Evolutionary conservation across 441 rosid genomes (phyloP).

Genomic region (Erodium chrysanthum): DNA sequence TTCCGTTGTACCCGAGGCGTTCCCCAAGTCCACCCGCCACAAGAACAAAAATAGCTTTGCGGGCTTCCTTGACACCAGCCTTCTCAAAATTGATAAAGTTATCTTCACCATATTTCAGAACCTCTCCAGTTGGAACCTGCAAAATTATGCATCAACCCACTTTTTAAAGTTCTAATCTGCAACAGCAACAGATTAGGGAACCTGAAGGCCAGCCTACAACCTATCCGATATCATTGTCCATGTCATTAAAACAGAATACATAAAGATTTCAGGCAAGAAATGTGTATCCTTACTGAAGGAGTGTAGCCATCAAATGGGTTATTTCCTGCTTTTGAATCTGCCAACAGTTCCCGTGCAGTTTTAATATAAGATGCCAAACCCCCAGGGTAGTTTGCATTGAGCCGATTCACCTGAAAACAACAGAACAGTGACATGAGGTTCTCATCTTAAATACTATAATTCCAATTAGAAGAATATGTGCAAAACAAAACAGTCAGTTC

Average conservation of each 20-base stretch:
- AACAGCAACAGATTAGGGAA: background rate
- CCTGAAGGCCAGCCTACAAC: background rate
- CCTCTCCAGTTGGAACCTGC: conserved; percentile 89
- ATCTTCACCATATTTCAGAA: conserved; percentile 53
- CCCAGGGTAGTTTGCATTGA: conserved; percentile 79
- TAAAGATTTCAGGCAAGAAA: background rate
- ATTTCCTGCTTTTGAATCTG: conserved; percentile 79
- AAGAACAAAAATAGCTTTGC: conserved; percentile 77
- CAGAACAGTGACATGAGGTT: background rate
- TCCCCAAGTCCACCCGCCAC: conserved; percentile 99
- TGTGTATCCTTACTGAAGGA: conserved; percentile 57
- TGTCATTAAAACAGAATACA: background rate
- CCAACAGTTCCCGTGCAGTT: conserved; percentile 72
- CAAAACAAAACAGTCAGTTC: no score
- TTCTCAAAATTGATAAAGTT: conserved; percentile 64
- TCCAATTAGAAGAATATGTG: background rate
- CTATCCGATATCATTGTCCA: background rate
- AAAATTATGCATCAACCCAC: conserved; percentile 11
- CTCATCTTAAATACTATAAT: background rate
- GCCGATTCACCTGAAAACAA: conserved; percentile 45
- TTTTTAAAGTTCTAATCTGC: background rate
- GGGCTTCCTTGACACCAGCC: conserved; percentile 70
- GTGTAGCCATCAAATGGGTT: conserved; percentile 93
- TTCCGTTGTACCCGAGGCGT: conserved; percentile 95
- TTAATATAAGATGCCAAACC: conserved; percentile 64